A percentile compares a stretch with the other conserved stretches of the same genome.
Evolutionary conservation across 257 asterid genomes (phyloP).

Genomic region (Petrea volubilis): DNA sequence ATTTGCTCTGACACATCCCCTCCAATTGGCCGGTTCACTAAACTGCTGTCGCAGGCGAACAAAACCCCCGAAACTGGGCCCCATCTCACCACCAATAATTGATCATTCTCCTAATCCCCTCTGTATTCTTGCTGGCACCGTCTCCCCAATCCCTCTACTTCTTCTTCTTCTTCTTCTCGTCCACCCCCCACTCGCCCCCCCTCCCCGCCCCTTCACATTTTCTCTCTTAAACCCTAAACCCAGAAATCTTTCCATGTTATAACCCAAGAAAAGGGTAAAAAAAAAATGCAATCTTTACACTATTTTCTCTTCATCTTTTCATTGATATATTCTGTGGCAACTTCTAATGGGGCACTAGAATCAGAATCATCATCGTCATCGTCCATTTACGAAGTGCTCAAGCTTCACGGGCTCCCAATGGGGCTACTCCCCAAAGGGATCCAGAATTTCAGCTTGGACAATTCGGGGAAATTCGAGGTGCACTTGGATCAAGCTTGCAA

Average conservation of each 20-base stretch:
- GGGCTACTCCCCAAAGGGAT: slow-evolving; percentile 55
- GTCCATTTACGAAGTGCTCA: slow-evolving; percentile 54
- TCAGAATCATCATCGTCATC: not conserved
- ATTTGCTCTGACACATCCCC: not conserved
- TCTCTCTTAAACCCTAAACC: slow-evolving; percentile 38
- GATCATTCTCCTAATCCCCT: slow-evolving; percentile 52
- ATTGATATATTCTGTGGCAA: slow-evolving; percentile 1
- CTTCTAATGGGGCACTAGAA: slow-evolving; percentile 3
- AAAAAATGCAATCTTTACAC: slow-evolving; percentile 25
- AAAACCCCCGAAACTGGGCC: slow-evolving; percentile 13
- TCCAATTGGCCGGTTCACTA: not conserved
- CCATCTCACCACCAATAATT: slow-evolving; percentile 41
- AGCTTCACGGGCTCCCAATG: slow-evolving; percentile 45
- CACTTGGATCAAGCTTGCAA: slow-evolving; percentile 47
- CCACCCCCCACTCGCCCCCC: not conserved
- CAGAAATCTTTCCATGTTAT: slow-evolving; percentile 20
- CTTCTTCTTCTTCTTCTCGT: not conserved
- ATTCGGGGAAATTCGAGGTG: slow-evolving; percentile 46
- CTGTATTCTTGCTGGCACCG: slow-evolving; percentile 38
- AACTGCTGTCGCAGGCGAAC: not conserved
- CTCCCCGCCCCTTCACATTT: not conserved
- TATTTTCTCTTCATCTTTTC: slow-evolving; percentile 17
- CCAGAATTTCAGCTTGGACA: slow-evolving; percentile 35
- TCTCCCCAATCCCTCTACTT: not conserved
- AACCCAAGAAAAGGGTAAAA: not conserved